A percentile compares a stretch with the other conserved stretches of the same genome.
These are phyloP conservation scores for Fusarium sp. DNA, from an alignment of 2,329 filamentous ascomycete species.

Conservation along the genomic window DNA sequence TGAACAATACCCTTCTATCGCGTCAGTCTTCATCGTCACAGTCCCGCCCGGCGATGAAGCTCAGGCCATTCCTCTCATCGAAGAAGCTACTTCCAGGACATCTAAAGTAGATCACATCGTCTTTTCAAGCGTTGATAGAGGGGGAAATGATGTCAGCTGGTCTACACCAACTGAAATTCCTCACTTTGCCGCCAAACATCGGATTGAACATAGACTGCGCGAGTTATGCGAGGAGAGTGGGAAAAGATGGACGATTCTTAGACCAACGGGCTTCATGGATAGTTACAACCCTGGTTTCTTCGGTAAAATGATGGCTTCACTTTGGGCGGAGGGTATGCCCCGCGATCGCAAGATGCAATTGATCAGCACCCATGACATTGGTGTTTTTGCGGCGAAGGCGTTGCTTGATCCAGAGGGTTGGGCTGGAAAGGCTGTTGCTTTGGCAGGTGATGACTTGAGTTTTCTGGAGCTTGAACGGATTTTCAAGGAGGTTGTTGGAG, in stretches of 20 bases:
- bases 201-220: conserved; percentile 23
- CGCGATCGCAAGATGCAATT: conserved; percentile 42
- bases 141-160: conserved; percentile 25
- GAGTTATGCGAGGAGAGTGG: background rate
- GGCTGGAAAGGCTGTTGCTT: conserved; percentile 5
- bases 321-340: conserved; percentile 42
- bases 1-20: conserved; percentile 28
- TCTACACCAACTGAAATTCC: conserved; percentile 26
- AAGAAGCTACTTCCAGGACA: conserved; percentile 20
- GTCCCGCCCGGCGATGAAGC: conserved; percentile 44
- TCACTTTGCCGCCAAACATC: conserved; percentile 38
- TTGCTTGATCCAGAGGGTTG: conserved; percentile 7
- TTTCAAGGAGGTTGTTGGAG: background rate
- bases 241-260: conserved; percentile 43
- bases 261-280: conserved; percentile 48
- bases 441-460: conserved; percentile 22
- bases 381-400: conserved; percentile 22
- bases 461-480: conserved; percentile 9
- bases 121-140: conserved; percentile 37
- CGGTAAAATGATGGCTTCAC: conserved; percentile 44
- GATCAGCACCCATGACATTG: conserved; percentile 45
- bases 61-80: conserved; percentile 42
- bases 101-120: conserved; percentile 34
- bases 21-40: conserved; percentile 46
- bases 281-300: conserved; percentile 43